Evolutionary conservation across 2,329 filamentous ascomycete species (phyloP), one percentile per base, ranked within the genome.

Genomic region (Cladosporium oxysporum): DNA sequence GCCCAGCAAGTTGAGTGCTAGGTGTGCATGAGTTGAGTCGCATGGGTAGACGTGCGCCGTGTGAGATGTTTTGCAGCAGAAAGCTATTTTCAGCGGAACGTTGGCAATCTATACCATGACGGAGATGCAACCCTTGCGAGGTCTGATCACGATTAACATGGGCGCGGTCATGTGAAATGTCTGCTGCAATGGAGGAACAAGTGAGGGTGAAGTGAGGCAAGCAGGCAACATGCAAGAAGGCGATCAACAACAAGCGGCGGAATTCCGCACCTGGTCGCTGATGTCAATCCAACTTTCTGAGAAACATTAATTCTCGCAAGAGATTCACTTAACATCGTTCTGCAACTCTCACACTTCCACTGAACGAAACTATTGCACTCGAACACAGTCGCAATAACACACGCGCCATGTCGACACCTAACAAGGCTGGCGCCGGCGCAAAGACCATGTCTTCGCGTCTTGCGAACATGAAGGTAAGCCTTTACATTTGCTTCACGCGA

Each of bases 361-460:
- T 59, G 21, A 44, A 44, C n/a, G 18, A 41, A 26, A 29, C 18
- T 7, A 1, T 11, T 55, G 28, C 52, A 33, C 52, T n/a, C 28
- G 5, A 21, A 4, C 16, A 33, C 18, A 33, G 16, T 55, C 18
- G 31, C 26, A 33, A n/a, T 3, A n/a, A 23, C 11, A 7, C 18
- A 29, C 21, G 55, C 55, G 33, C 55, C 55, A 72, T 72, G 69
- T 66, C 71, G 64, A 66, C 68, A 50, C 66, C 84, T 67, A 80
- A 83, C 75, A 88, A 76, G 67, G 82, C 87, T 57, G 86, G 63
- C 47, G 57, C 86, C 53, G 86, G 63, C 55, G 57, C 86, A 35
- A 90, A 90, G 78, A 84, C 84, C 55, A 93, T 96, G 88, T 97
- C 93, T 69, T 93, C 90, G 66, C 89, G 93, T 71, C 88, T 97